Evolutionary conservation across 306 rosid genomes (phyloP).

Genomic region (Trifolium repens): DNA sequence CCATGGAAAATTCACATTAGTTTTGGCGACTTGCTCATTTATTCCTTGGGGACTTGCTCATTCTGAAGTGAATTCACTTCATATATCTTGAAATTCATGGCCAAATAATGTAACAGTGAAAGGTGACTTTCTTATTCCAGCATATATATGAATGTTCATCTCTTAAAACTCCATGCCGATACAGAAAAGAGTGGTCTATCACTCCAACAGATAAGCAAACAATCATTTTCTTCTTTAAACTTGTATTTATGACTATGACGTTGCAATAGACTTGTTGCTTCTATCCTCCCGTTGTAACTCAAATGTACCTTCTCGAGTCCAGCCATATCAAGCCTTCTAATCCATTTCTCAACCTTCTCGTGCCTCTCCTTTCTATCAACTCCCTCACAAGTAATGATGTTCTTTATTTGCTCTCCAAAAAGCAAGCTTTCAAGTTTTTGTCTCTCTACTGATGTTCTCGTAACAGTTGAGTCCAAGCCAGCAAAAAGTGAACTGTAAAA

Average conservation of each 20-base stretch:
- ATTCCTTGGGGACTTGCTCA: too few relatives aligned
- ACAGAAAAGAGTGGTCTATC: slow-evolving; percentile 67
- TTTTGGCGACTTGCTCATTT: too few relatives aligned
- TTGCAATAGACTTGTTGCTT: slow-evolving; percentile 58
- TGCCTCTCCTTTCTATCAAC: slow-evolving; percentile 74
- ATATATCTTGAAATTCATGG: neutral
- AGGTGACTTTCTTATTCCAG: neutral
- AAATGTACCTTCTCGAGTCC: slow-evolving; percentile 67
- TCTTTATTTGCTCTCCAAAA: slow-evolving; percentile 79
- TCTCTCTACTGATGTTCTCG: slow-evolving; percentile 60
- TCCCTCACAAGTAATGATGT: slow-evolving; percentile 84
- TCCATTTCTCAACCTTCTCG: slow-evolving; percentile 82
- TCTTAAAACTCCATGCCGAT: slow-evolving; percentile 70
- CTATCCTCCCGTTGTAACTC: slow-evolving; percentile 57
- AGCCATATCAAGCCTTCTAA: slow-evolving; percentile 59
- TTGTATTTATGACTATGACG: slow-evolving; percentile 60
- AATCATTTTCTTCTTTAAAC: slow-evolving; percentile 50
- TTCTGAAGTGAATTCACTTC: too few relatives aligned
- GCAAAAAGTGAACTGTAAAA: slow-evolving; percentile 78
- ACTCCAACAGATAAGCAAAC: slow-evolving; percentile 65
- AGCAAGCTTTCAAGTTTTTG: slow-evolving; percentile 75
- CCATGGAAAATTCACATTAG: too few relatives aligned
- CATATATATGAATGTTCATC: slow-evolving; percentile 38
- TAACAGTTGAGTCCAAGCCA: slow-evolving; percentile 73
- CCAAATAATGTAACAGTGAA: neutral